A percentile compares a stretch with the other conserved stretches of the same genome.
These are phyloP conservation scores for Hemileia vastatrix DNA, from an alignment of 1,284 basidiomycete species.

Conservation along the genomic window DNA sequence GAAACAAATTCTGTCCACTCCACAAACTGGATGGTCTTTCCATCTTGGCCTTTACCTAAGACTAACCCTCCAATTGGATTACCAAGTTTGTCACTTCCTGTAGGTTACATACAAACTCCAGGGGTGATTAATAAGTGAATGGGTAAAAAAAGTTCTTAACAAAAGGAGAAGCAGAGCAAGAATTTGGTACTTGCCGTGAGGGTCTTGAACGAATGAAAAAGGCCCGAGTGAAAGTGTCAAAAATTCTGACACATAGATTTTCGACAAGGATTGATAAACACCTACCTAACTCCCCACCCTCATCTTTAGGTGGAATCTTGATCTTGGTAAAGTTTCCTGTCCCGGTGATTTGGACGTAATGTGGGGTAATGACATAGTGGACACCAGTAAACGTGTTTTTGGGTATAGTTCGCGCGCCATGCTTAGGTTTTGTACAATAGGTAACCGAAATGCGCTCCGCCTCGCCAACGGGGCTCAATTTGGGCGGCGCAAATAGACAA, in stretches of 20 bases:
- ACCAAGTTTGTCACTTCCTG: not conserved
- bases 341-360: constrained; percentile 29
- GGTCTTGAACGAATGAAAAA: constrained; percentile 1
- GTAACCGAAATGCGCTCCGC: not conserved
- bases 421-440: not conserved
- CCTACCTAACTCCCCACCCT: constrained; percentile 40
- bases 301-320: constrained; percentile 37
- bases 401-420: not conserved
- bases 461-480: not conserved
- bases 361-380: constrained; percentile 26
- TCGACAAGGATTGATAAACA: constrained; percentile 22
- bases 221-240: not conserved
- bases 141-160: no score
- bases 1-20: constrained; percentile 1
- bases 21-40: not conserved
- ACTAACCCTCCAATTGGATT: constrained; percentile 1
- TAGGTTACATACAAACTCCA: no score
- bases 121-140: no score
- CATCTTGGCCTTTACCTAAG: not conserved
- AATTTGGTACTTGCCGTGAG: constrained; percentile 24
- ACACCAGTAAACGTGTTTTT: not conserved
- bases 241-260: constrained; percentile 24
- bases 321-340: constrained; percentile 45
- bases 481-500: not conserved
- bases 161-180: no score